phyloP scores from a whole-genome alignment of 176 grass and related monocot genomes.

The Avena atlantica region DNA sequence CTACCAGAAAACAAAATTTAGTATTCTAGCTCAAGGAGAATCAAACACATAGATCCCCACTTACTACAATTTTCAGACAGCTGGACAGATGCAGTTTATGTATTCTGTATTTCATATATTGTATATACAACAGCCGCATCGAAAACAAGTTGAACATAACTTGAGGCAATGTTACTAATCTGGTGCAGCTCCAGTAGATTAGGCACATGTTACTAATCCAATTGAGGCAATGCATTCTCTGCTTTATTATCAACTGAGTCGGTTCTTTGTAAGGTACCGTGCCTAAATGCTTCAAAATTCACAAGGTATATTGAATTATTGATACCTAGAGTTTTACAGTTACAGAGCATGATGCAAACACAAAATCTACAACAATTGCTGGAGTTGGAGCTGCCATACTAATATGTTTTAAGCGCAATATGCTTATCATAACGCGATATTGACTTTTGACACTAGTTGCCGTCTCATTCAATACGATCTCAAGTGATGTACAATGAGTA shows the following conservation, averaged over 20 bases:
- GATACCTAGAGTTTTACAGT: not conserved
- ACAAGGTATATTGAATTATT: not conserved
- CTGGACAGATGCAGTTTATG: not conserved
- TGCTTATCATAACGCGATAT: not conserved
- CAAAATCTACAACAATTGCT: not conserved
- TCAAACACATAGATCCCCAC: not conserved
- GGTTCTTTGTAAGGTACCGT: not conserved
- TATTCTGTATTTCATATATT: not conserved
- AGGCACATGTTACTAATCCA: not conserved
- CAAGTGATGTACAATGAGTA: not conserved
- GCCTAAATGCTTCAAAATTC: not conserved
- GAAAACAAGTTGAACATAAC: conserved; percentile 11
- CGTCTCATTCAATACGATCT: not conserved
- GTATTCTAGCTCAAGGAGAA: conserved; percentile 12
- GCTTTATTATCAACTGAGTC: not conserved
- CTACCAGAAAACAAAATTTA: conserved; percentile 67
- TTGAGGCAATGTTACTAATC: no score
- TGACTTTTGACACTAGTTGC: not conserved
- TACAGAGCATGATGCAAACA: not conserved
- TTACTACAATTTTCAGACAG: not conserved
- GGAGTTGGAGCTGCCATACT: not conserved
- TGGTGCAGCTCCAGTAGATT: not conserved
- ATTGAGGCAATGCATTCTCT: not conserved
- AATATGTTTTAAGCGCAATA: not conserved
- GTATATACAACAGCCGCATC: not conserved